These are phyloP conservation scores for Schizopora paradoxa DNA, from an alignment of 1,284 basidiomycete species.

Conservation along the genomic window DNA sequence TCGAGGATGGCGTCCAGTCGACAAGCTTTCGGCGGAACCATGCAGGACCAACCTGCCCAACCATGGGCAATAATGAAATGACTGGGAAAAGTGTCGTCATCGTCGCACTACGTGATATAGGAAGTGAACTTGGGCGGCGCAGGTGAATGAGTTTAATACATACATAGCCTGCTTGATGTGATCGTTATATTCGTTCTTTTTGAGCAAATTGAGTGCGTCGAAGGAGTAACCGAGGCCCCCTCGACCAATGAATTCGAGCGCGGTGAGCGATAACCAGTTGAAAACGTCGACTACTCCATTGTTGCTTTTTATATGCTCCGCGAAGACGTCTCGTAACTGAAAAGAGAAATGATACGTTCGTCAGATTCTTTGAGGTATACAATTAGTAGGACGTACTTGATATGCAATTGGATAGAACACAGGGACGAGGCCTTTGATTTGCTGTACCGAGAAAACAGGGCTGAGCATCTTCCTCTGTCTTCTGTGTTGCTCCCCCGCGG, in stretches of 20 bases:
- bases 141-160: too few species aligned
- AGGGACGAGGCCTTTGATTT: slow-evolving; percentile 26
- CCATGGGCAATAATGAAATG: neutral
- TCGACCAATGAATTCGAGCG: slow-evolving; percentile 19
- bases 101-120: too few species aligned
- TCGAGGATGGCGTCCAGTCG: neutral
- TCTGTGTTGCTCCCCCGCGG: slow-evolving; percentile 29
- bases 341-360: slow-evolving; percentile 6
- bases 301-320: slow-evolving; percentile 6
- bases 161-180: slow-evolving; percentile 10
- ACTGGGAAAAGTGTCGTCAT: too few species aligned
- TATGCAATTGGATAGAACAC: slow-evolving; percentile 27
- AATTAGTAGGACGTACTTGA: slow-evolving; percentile 17
- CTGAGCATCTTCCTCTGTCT: slow-evolving; percentile 29
- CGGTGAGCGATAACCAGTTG: slow-evolving; percentile 13
- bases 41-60: neutral
- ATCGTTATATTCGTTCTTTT: slow-evolving; percentile 11
- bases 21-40: neutral
- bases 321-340: slow-evolving; percentile 26
- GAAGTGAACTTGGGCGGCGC: too few species aligned
- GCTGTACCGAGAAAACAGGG: slow-evolving; percentile 28
- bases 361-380: slow-evolving; percentile 8
- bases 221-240: slow-evolving; percentile 20
- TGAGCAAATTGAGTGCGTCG: slow-evolving; percentile 6
- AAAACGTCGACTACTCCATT: too few species aligned